Base-by-base conservation (phyloP, 306 rosid species). In the Benincasa hispida region DNA sequence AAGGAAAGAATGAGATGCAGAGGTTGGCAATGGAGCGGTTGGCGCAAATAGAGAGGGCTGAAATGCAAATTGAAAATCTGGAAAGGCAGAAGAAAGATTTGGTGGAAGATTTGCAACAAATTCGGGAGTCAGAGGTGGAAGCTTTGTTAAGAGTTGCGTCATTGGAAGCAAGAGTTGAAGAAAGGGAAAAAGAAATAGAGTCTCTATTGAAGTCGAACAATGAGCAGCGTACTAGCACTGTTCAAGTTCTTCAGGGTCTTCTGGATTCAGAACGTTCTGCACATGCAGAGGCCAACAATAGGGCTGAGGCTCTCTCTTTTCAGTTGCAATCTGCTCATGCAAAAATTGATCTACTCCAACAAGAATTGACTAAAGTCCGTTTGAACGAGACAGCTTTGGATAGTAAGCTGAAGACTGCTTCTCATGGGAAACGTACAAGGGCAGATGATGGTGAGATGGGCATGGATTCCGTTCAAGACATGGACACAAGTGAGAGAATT, bases 271-370 rank as follows among this genome's bases (percentile, higher is more conserved):
- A 95, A 75, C 99, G 99, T 3, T 90, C 95, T 35, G 99, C 99
- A 37, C 98, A 89, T 81, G 84, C 92, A 4, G 97, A 89, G 78
- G 99, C 98, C 27, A 90, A 89, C 84, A 86, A 82, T 79, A 86
- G 99, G 79, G 99, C 99, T 1, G 98, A 95, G 69, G 86, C 88
- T 24, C 93, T 95, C 72, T 95, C 99, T 51, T 92, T 78, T 17
- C 93, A 92, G 84, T 83, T 95, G 25, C 98, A 95, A 84, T 83
- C 92, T 57, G 96, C 99, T 41, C 99, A 95, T 73, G 87, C 96
- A 66, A 87, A 90, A 78, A 92, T 95, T 10, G 99, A 95, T 75
- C 76, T 83, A 55, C 96, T 95, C 72, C 96, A 95, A 80, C 97
- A 89, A 79, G 93, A 92, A 73, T 28, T 95, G 83, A 95, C 98